Percentiles rank a stretch among this genome's conserved stretches.
These are phyloP conservation scores for Nowakowskiella sp. DNA, from an alignment of 192 early-diverging fungal species.

Conservation along the genomic window DNA sequence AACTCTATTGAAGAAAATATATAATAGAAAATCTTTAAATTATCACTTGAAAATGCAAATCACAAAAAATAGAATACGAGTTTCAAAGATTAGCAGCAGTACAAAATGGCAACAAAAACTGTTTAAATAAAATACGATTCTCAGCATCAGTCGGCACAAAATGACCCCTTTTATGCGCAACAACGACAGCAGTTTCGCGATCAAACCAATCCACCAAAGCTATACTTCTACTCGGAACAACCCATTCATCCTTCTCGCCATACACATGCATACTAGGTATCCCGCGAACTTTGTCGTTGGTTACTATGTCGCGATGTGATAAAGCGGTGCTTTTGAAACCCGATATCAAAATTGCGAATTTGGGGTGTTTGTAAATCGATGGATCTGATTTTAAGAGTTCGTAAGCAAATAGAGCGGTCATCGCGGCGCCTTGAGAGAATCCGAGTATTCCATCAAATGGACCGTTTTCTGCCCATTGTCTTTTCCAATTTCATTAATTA, in stretches of 20 bases:
- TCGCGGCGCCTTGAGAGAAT: conserved; percentile 40
- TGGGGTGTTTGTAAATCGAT: conserved; percentile 3
- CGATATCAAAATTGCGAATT: conserved; percentile 24
- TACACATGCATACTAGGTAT: conserved; percentile 29
- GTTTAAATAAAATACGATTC: conserved; percentile 19
- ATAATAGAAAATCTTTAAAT: too few relatives aligned
- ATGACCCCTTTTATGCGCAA: conserved; percentile 26
- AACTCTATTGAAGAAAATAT: too few relatives aligned
- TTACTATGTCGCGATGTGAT: not conserved
- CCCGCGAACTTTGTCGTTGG: conserved; percentile 3
- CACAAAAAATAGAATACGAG: too few relatives aligned
- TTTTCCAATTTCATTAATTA: not conserved
- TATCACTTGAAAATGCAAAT: too few relatives aligned
- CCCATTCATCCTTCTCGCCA: conserved; percentile 16
- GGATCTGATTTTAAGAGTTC: conserved; percentile 7
- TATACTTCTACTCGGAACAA: conserved; percentile 14
- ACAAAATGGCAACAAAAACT: conserved; percentile 20
- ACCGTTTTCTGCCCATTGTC: conserved; percentile 23
- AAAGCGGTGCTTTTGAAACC: conserved; percentile 23
- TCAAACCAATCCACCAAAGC: conserved; percentile 10
- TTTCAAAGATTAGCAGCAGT: too few relatives aligned
- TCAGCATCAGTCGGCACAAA: conserved; percentile 29
- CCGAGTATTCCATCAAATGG: conserved; percentile 40
- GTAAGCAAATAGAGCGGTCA: conserved; percentile 25
- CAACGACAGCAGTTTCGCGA: conserved; percentile 9